Evolutionary conservation across 805 yeast genomes (phyloP).

Genomic region (Suhomyces vadensis): DNA sequence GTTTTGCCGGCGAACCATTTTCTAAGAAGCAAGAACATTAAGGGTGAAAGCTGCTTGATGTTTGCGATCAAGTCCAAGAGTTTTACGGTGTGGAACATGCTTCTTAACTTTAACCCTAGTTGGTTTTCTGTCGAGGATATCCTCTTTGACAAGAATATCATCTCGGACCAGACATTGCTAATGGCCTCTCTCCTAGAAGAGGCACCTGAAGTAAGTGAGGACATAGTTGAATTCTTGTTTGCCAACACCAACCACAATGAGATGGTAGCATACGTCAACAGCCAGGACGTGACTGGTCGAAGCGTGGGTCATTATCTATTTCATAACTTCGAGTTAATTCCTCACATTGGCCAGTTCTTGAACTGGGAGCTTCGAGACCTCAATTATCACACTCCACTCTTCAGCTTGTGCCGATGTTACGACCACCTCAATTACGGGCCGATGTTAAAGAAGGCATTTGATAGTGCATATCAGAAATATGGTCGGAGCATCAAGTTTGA

Average conservation of each 20-base stretch:
- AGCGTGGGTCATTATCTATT: conserved; percentile 74
- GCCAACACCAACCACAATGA: conserved; percentile 48
- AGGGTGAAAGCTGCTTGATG: conserved; percentile 74
- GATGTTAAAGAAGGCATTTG: conserved; percentile 49
- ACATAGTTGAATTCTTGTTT: conserved; percentile 43
- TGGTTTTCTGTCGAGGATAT: conserved; percentile 68
- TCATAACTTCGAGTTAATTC: conserved; percentile 53
- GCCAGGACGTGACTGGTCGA: conserved; percentile 53
- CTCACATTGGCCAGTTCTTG: conserved; percentile 54
- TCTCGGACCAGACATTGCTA: conserved; percentile 56
- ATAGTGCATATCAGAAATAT: conserved; percentile 44
- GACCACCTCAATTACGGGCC: conserved; percentile 66
- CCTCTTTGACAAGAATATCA: conserved; percentile 57
- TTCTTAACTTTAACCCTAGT: conserved; percentile 47
- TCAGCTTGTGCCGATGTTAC: conserved; percentile 74
- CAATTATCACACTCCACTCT: conserved; percentile 75
- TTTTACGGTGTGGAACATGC: conserved; percentile 42
- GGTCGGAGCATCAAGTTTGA: conserved; percentile 42
- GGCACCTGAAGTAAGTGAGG: conserved; percentile 45
- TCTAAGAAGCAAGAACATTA: conserved; percentile 24
- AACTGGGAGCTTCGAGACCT: conserved; percentile 71
- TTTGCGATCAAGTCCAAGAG: conserved; percentile 56
- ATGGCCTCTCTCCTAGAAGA: conserved; percentile 61
- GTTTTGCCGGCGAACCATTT: conserved; percentile 24
- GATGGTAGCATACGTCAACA: conserved; percentile 48